Conservation (phyloP, 2,329 filamentous ascomycete genomes). For the Colletotrichum viniferum region DNA sequence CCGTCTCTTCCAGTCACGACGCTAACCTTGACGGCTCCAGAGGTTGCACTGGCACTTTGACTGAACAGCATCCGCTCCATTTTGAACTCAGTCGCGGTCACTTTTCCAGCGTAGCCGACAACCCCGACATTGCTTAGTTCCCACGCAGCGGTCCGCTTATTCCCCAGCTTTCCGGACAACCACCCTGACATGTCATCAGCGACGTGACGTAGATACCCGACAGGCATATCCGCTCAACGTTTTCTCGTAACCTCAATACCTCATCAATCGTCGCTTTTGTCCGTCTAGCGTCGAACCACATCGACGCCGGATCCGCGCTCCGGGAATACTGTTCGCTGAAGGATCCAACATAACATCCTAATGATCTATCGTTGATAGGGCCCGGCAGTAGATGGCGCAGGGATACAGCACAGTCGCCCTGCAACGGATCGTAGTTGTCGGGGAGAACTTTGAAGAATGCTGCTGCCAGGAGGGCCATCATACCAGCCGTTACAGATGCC, state of each 20-base stretch:
- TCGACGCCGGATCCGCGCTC: not conserved
- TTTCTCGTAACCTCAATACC: not conserved
- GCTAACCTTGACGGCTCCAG: not conserved
- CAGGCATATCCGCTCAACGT: not conserved
- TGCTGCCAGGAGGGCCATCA: not conserved
- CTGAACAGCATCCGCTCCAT: not conserved
- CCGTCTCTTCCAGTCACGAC: not conserved
- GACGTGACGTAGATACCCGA: not conserved
- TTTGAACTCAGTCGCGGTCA: not conserved
- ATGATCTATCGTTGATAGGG: not conserved
- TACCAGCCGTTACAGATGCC: not conserved
- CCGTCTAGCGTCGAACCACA: not conserved
- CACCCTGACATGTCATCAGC: not conserved
- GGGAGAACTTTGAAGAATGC: not conserved
- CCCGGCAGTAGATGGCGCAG: not conserved
- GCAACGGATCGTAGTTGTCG: not conserved
- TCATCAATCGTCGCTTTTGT: not conserved
- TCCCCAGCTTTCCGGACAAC: not conserved
- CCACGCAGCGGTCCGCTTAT: not conserved
- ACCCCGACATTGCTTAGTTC: not conserved
- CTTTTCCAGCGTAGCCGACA: not conserved
- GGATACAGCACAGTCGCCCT: not conserved
- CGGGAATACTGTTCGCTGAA: not conserved
- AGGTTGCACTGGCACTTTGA: not conserved
- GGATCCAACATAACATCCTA: not conserved